Evolutionary conservation across 768 basidiomycete species (phyloP), one percentile per base, ranked within the genome.

Genomic region (Pisolithus sp.): DNA sequence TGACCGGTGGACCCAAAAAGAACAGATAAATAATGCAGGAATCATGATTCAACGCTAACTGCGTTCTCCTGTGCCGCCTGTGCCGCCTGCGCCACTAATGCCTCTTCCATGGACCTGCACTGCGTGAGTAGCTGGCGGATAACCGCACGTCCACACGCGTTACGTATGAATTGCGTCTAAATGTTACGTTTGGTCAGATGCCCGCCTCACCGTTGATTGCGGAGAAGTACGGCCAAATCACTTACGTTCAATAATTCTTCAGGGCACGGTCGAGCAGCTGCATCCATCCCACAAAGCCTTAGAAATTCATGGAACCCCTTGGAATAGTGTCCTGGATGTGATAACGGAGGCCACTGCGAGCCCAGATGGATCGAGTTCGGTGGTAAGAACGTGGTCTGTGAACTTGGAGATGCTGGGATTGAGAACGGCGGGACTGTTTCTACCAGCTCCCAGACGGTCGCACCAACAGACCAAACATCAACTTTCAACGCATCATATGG

Each of bases 361-460:
- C 73, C 75, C 10, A 87, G 62, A 24, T 70, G 63, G 9, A 59
- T 59, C 5, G 68, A 52, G 52, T 79, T 74, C 48, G 80, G 75
- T 0, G 77, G 71, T 50, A 52, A 50, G 21, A 65, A 66, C n/a
- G 57, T 44, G 10, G 47, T 41, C 30, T 54, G 57, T 0, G 49
- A 45, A 1, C 57, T 52, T 2, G 64, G 62, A 6, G 64, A 64
- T 17, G 57, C 53, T 18, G 62, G 58, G 42, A 80, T 76, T 4
- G 77, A 73, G 61, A 90, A 91, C 0, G 89, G 89, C 5, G 89
- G 89, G 48, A 79, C 73, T 6, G 82, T 79, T 61, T 91, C 78
- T 1, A 85, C 85, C 68, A 86, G 76, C 62, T 91, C 89, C 89
- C 89, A 90, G 0, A 87, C 76, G 0, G 89, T 91, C 0, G 89